phyloP scores from a whole-genome alignment of 768 basidiomycete species.

The Galerina marginata region DNA sequence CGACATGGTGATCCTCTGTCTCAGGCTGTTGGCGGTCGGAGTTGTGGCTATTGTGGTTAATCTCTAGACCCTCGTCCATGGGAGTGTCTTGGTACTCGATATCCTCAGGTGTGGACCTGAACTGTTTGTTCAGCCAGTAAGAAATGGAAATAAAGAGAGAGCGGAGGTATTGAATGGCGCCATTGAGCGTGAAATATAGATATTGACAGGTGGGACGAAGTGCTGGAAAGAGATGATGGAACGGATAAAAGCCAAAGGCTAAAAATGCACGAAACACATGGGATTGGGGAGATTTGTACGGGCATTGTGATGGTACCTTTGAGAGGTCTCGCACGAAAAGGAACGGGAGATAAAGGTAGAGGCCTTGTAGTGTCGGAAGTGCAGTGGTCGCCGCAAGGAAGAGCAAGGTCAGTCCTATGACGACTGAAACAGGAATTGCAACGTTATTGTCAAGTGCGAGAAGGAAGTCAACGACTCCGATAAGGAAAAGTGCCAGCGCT shows the following conservation, averaged over 20 bases:
- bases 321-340: constrained; percentile 5
- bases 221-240: neutral
- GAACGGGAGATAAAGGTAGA: constrained; percentile 1
- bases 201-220: constrained; percentile 4
- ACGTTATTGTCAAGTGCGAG: constrained; percentile 19
- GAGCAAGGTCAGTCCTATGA: constrained; percentile 21
- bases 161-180: too few species aligned
- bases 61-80: neutral
- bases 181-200: too few species aligned
- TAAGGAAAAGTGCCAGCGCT: constrained; percentile 33
- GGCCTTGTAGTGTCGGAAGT: constrained; percentile 27
- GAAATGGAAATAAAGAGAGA: too few species aligned
- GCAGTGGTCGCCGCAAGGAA: constrained; percentile 29
- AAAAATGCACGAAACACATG: neutral
- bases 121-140: too few species aligned
- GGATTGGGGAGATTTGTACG: constrained; percentile 17
- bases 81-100: too few species aligned
- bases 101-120: too few species aligned
- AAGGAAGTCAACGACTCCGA: constrained; percentile 29
- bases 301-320: constrained; percentile 10
- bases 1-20: too few species aligned
- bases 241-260: too few species aligned
- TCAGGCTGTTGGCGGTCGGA: too few species aligned
- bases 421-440: constrained; percentile 22
- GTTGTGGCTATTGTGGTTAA: neutral